Evolutionary conservation across 108 stramenopile genomes (phyloP), one percentile per base, ranked within the genome.

Genomic region (Seminavis robusta): DNA sequence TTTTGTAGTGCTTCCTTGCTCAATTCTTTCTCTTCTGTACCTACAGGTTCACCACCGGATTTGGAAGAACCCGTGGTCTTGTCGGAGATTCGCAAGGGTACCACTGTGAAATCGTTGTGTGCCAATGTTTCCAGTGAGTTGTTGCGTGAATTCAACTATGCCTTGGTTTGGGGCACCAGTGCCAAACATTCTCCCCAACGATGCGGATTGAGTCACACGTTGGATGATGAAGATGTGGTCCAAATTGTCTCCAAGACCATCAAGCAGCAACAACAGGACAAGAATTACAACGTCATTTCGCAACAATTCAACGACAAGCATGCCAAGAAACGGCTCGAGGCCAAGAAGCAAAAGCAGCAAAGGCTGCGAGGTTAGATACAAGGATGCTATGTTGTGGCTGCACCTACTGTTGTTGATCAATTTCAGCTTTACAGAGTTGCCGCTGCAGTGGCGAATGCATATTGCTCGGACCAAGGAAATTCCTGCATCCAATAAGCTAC

Each of bases 161-260:
- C 98, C n/a, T 47, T 98, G 70, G 97, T 98, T 13, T 99, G 98
- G 98, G 98, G 98, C 10, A 85, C 77, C 24, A 82, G 77, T 26
- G 95, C 98, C 13, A 98, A 97, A 47, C 96, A 98, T 56, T 74
- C 84, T 9, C 99, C 99, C 5, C 98, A 98, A 73, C 82, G 96
- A 26, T 96, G 95, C 68, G 99, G 99, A 29, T 62, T 98, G 42
- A 67, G 31, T 21, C 99, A 99, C 67, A 67, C 56, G 7, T 66
- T 99, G 43, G 69, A 77, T 28, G 99, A 99, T 71, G 95, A 99
- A 74, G 99, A 99, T 78, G 99, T 99, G 16, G 83, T 99, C 3
- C 99, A 99, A 69, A 83, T 99, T 56, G 95, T 98, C 21, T 79
- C 83, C 32, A 96, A 97, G 65, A 98, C 99, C 1, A 87, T 94